Conservation (phyloP, 192 early-diverging fungal genomes). For the Lunasporangiospora selenospora region DNA sequence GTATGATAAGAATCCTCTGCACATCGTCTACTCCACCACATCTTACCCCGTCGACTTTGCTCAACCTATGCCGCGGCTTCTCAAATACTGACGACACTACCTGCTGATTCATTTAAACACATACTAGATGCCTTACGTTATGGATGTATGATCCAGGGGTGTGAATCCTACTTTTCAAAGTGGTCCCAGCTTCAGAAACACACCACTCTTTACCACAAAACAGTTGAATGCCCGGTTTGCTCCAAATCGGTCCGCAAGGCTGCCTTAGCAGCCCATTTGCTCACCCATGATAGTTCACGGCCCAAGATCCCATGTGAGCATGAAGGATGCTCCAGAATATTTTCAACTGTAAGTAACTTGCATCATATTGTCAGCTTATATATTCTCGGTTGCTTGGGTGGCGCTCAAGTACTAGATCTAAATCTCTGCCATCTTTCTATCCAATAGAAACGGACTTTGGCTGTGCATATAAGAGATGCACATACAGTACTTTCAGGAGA, state of each 20-base stretch:
- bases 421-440: background rate
- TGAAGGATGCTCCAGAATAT: constrained; percentile 42
- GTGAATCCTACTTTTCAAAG: constrained; percentile 33
- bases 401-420: background rate
- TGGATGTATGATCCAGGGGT: constrained; percentile 43
- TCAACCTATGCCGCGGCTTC: no score
- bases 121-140: constrained; percentile 39
- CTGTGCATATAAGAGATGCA: constrained; percentile 25
- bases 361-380: background rate
- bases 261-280: constrained; percentile 23
- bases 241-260: constrained; percentile 18
- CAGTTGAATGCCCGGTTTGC: constrained; percentile 16
- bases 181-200: constrained; percentile 50
- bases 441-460: constrained; percentile 25
- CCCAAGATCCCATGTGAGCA: constrained; percentile 16
- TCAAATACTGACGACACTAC: no score
- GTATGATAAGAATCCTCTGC: constrained; percentile 10
- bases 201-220: constrained; percentile 22
- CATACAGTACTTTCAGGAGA: constrained; percentile 9
- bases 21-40: background rate
- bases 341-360: constrained; percentile 28
- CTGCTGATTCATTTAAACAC: background rate
- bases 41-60: background rate
- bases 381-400: background rate
- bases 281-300: constrained; percentile 27